Evolutionary conservation across 169 alveolate species (phyloP), one percentile per base, ranked within the genome.

Genomic region (Plasmodium cynomolgi): DNA sequence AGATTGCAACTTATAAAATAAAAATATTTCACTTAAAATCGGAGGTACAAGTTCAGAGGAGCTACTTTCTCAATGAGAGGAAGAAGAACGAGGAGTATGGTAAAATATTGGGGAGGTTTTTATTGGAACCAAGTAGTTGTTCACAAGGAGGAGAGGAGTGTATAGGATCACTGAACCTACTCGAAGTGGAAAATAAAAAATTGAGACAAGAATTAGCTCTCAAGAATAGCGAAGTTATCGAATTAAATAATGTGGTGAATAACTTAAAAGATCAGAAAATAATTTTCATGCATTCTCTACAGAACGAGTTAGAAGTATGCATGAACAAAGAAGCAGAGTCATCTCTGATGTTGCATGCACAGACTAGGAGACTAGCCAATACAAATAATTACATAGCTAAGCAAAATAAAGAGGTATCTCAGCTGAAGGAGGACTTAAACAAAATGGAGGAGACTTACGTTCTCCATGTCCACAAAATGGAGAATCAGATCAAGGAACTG

Each of bases 81-180:
- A 85, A 23, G 41, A 85, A 85, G 62, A 85, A 85, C 47, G 93
- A 85, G n/a, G 85, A 77, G 29, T 85, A 85, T 75, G 81, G 13
- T n/a, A 44, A 75, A 7, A 75, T 75, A 8, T 29, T 85, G 17
- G 68, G 47, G 11, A 85, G 41, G 34, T 85, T 75, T 34, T 26
- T 85, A 6, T 33, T 56, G 0, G 79, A 50, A 26, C n/a, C 80
- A 15, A 85, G 80, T 85, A 2, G 31, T 4, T 23, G 17, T 7
- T 26, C 62, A 1, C 15, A 17, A 47, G 31, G 1, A 11, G 44
- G 26, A 3, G 56, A 84, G 5, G 56, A 71, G 26, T 26, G 26
- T 29, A 72, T 11, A 23, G 74, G 74, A 29, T 41, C 83, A 23
- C 37, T 72, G 23, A 74, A 84, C 34, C 47, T 84, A 23, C 34